Evolutionary conservation across 345 rosid genomes (phyloP), one percentile per base, ranked within the genome.

Genomic region (Pseudoturritis turrita): DNA sequence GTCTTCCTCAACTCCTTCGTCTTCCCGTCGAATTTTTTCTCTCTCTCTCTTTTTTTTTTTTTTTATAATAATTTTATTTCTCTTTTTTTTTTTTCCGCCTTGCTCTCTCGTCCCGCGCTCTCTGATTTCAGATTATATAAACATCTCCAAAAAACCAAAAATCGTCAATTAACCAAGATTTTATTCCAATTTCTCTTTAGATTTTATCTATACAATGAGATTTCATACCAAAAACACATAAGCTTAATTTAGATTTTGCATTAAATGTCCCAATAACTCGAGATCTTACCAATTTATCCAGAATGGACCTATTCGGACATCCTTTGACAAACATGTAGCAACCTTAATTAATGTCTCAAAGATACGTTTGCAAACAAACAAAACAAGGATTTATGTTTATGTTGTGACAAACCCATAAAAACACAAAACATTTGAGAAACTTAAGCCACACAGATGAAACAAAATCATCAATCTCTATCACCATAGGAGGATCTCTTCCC

Each of bases 51-150:
- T 3, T 11, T 12, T 31, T 19, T 55, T 10, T 0, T 14, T 17
- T 4, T 15, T 61, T n/a, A 0, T 61, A 1, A 3, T 50, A 7
- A 59, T 71, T 70, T 12, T 41, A 31, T 64, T 49, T 60, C 33
- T 41, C 45, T 3, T 0, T 56, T 7, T 6, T 50, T 3, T 61
- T 50, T 67, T 23, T 7, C 1, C 52, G 10, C 7, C 58, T 18
- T 21, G 10, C 46, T 29, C 31, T 70, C 71, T 46, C 76, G 72
- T 77, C 80, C 80, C 80, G 80, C 80, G 79, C 75, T 70, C 79
- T 41, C 72, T 70, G 35, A 40, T 40, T 70, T 76, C 67, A 63
- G 75, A 69, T 69, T 62, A 70, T 56, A 52, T 50, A 65, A 49
- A 71, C 49, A 19, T 29, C 33, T 2, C 1, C 19, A 19, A n/a